Conservation (phyloP, 2,329 filamentous ascomycete genomes). For the Hypoxylon sp. region DNA sequence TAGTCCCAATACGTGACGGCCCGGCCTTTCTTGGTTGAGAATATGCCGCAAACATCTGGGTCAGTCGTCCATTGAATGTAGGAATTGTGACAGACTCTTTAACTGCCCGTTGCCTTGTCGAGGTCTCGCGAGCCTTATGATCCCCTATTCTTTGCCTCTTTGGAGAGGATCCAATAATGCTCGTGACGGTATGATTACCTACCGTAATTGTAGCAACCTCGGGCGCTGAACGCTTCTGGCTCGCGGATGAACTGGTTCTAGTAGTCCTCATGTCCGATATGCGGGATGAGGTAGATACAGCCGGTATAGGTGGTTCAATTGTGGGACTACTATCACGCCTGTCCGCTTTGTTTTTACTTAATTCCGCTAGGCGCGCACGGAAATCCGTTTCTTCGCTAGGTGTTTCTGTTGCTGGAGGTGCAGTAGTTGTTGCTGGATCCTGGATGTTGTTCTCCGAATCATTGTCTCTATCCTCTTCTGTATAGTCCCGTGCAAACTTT, state of each 20-base stretch:
- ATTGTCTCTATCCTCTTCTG: constrained; percentile 20
- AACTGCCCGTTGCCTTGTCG: constrained; percentile 54
- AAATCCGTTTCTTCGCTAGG: constrained; percentile 55
- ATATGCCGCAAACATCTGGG: constrained; percentile 62
- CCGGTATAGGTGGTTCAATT: constrained; percentile 55
- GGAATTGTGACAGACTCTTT: constrained; percentile 54
- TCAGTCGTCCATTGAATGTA: constrained; percentile 62
- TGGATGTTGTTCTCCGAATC: constrained; percentile 19
- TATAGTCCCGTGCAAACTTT: constrained; percentile 27
- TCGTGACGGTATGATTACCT: constrained; percentile 76
- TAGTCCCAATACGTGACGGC: constrained; percentile 31
- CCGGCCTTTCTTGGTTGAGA: constrained; percentile 43
- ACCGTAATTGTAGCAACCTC: constrained; percentile 83
- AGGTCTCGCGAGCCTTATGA: constrained; percentile 50
- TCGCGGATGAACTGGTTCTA: constrained; percentile 41
- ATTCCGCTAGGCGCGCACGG: constrained; percentile 55
- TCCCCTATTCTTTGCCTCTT: constrained; percentile 64
- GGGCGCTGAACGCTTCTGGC: constrained; percentile 70
- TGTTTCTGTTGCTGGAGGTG: constrained; percentile 31
- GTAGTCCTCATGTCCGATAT: constrained; percentile 49
- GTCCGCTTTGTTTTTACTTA: constrained; percentile 37
- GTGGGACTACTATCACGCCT: constrained; percentile 21
- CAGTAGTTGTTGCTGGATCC: constrained; percentile 14
- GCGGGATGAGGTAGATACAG: constrained; percentile 54
- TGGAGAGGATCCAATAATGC: constrained; percentile 72